Evolutionary conservation across 257 asterid species (phyloP).

Genomic region (Capsicum pubescens): DNA sequence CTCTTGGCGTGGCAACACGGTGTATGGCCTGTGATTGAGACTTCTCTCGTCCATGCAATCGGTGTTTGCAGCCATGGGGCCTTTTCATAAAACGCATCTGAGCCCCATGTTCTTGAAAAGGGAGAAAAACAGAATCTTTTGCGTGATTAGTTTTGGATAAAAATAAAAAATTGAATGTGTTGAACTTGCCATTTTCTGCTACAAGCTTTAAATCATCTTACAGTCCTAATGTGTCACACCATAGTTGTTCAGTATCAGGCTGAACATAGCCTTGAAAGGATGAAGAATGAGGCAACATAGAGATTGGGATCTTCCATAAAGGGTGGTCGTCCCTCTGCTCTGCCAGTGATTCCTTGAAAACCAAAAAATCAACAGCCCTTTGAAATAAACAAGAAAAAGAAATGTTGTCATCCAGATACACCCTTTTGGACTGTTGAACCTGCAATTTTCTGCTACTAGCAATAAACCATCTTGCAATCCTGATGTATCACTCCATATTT

Average conservation of each 20-base stretch:
- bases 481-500: not conserved
- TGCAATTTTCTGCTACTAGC: not conserved
- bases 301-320: not conserved
- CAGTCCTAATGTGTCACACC: not conserved
- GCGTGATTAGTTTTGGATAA: not conserved
- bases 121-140: not conserved
- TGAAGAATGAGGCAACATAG: not conserved
- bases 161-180: too few species aligned
- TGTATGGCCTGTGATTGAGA: not conserved
- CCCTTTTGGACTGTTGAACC: not conserved
- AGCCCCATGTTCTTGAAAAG: not conserved
- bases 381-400: not conserved
- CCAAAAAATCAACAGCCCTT: slow-evolving; percentile 1
- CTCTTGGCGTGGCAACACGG: not conserved
- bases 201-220: not conserved
- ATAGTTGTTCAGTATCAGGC: too few species aligned
- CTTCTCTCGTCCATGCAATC: not conserved
- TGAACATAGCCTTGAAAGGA: too few species aligned
- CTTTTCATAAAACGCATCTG: not conserved
- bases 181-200: not conserved
- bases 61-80: not conserved
- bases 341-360: not conserved
- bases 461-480: not conserved
- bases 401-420: too few species aligned
- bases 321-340: not conserved